Evolutionary conservation across 2,329 filamentous ascomycete genomes (phyloP).

Genomic region (Botrytis paeoniae): DNA sequence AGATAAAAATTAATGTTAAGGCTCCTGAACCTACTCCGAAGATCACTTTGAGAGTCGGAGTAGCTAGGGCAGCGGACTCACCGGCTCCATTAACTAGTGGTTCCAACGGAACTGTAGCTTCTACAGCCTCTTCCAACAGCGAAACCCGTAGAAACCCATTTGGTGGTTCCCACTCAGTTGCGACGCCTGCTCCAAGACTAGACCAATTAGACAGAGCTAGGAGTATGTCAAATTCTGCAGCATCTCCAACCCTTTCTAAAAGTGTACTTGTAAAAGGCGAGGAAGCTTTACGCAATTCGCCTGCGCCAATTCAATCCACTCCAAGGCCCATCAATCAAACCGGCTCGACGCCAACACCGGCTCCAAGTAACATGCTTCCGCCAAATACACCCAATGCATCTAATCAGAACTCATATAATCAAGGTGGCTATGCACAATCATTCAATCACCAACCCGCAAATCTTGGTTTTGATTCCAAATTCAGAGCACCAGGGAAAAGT

Average conservation of each 20-base stretch:
- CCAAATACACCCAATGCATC: constrained; percentile 33
- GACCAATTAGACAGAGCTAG: constrained; percentile 35
- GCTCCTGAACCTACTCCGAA: constrained; percentile 56
- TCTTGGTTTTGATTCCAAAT: constrained; percentile 43
- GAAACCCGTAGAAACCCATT: constrained; percentile 36
- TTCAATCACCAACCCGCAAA: constrained; percentile 36
- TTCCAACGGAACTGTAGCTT: constrained; percentile 29
- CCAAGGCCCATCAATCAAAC: constrained; percentile 43
- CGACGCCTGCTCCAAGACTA: constrained; percentile 31
- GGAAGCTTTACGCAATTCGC: constrained; percentile 35
- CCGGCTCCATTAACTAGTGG: constrained; percentile 49
- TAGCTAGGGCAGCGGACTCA: constrained; percentile 46
- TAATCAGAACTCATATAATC: constrained; percentile 25
- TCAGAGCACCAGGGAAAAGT: constrained; percentile 48
- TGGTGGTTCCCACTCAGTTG: constrained; percentile 27
- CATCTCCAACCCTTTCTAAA: constrained; percentile 36
- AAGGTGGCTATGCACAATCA: constrained; percentile 34
- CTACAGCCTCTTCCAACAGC: constrained; percentile 26
- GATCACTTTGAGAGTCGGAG: constrained; percentile 68
- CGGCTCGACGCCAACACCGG: constrained; percentile 30
- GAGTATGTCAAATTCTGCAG: constrained; percentile 35
- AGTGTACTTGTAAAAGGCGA: constrained; percentile 41
- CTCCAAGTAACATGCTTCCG: constrained; percentile 34
- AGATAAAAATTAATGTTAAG: constrained; percentile 69
- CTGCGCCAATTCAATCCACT: constrained; percentile 24